Evolutionary conservation across 2,329 filamentous ascomycete genomes (phyloP).

Genomic region (Aspergillus udagawae): DNA sequence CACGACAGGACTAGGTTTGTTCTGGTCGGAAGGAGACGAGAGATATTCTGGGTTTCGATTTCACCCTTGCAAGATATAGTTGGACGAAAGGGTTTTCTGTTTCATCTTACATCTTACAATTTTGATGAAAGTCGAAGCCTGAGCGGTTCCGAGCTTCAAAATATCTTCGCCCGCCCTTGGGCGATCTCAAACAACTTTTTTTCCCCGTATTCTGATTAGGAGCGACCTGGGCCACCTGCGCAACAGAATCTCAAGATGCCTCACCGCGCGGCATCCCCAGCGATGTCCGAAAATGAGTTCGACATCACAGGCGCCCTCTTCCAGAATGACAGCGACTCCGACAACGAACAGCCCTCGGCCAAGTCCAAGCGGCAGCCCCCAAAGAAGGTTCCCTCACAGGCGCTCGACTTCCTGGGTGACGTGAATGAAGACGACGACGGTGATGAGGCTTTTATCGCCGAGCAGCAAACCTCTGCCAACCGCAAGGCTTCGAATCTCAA

Average conservation of each 20-base stretch:
- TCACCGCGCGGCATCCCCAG: conserved; percentile 71
- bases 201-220: neutral
- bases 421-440: conserved; percentile 54
- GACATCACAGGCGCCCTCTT: conserved; percentile 82
- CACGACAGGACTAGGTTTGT: neutral
- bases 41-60: too few species aligned
- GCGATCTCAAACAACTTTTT: neutral
- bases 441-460: conserved; percentile 88
- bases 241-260: conserved; percentile 53
- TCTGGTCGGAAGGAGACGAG: neutral
- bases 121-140: neutral
- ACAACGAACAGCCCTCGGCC: conserved; percentile 34
- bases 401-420: conserved; percentile 55
- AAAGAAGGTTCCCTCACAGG: conserved; percentile 29
- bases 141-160: neutral
- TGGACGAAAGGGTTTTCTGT: neutral
- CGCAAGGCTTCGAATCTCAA: conserved; percentile 78
- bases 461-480: conserved; percentile 81
- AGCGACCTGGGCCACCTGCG: neutral
- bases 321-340: conserved; percentile 51
- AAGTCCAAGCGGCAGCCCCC: conserved; percentile 51
- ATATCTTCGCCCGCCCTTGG: neutral
- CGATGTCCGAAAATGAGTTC: conserved; percentile 82
- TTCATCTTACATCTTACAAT: neutral
- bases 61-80: too few species aligned